Percentiles rank a stretch among this genome's conserved stretches.
Conservation (phyloP, 2,329 filamentous ascomycete species). For the Colletotrichum gloeosporioides region DNA sequence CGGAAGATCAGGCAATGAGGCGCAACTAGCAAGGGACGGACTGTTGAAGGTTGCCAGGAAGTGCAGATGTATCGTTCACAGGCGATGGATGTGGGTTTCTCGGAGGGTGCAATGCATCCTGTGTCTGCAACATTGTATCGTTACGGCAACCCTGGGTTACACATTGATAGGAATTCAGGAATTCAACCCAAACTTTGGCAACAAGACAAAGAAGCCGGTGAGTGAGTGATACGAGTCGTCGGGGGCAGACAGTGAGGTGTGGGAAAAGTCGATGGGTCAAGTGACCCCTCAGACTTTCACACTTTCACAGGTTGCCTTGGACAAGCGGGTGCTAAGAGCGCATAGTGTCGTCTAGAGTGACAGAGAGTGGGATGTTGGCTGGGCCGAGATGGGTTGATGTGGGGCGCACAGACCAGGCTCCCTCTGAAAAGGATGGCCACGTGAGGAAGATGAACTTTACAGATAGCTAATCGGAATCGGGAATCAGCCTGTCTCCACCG, state of each 20-base stretch:
- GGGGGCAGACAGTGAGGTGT: neutral
- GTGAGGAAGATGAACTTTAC: conserved; percentile 21
- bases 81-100: neutral
- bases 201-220: neutral
- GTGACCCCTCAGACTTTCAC: conserved; percentile 16
- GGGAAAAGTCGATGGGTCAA: conserved; percentile 7
- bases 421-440: conserved; percentile 19
- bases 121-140: neutral
- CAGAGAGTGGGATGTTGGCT: conserved; percentile 8
- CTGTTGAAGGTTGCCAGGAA: neutral
- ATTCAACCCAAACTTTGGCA: neutral
- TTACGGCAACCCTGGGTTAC: neutral
- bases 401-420: conserved; percentile 19
- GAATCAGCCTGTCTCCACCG: conserved; percentile 16
- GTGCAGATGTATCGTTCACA: neutral
- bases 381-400: conserved; percentile 2
- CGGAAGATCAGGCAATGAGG: neutral
- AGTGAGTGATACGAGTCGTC: neutral
- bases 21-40: neutral
- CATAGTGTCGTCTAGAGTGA: neutral
- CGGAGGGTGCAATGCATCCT: neutral
- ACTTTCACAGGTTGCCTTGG: conserved; percentile 19
- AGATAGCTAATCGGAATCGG: conserved; percentile 24
- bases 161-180: neutral
- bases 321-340: neutral